Evolutionary conservation across 2,329 filamentous ascomycete genomes (phyloP).

Genomic region (Aureobasidium namibiae): DNA sequence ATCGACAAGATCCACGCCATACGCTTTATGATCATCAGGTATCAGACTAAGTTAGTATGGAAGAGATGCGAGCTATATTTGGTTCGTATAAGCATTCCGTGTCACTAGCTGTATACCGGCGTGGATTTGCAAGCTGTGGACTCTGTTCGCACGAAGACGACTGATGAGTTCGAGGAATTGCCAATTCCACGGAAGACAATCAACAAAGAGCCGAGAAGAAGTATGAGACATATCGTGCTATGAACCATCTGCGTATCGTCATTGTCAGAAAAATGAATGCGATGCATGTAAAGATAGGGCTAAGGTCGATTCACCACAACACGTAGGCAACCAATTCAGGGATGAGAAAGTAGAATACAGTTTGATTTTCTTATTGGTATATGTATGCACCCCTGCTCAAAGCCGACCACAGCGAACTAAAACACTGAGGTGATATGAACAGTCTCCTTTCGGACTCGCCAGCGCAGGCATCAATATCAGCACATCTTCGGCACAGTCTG

Average conservation of each 20-base stretch:
- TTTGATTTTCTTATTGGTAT: background rate
- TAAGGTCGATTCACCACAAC: background rate
- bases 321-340: background rate
- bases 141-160: no score
- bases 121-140: no score
- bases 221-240: background rate
- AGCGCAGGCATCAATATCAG: slow-evolving; percentile 54
- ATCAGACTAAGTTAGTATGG: no score
- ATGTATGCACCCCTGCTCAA: slow-evolving; percentile 21
- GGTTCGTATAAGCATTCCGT: no score
- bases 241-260: background rate
- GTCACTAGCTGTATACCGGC: no score
- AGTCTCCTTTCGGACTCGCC: slow-evolving; percentile 21
- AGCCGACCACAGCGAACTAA: slow-evolving; percentile 6
- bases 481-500: slow-evolving; percentile 94
- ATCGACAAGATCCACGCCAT: no score
- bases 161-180: no score
- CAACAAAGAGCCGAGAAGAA: background rate
- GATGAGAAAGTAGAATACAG: background rate
- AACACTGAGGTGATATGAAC: slow-evolving; percentile 7
- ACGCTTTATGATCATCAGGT: no score
- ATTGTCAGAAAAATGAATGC: background rate
- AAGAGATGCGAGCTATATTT: no score
- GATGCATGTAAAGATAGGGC: background rate
- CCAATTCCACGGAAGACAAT: background rate